phyloP scores from a whole-genome alignment of 2,329 filamentous ascomycete genomes.

The Colletotrichum sp. region DNA sequence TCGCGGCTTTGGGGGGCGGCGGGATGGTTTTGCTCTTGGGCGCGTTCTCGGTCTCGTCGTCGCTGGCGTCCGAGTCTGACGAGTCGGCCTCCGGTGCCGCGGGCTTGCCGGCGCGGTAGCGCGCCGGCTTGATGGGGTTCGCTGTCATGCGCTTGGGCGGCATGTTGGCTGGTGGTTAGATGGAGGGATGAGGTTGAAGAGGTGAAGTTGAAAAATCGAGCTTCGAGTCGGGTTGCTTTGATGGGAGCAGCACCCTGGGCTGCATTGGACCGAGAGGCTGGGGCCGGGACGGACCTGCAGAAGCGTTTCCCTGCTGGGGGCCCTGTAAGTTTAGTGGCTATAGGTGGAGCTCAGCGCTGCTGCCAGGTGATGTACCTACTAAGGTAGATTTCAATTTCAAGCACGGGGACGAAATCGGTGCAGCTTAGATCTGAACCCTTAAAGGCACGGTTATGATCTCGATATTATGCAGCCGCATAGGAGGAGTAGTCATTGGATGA shows the following conservation, averaged over 20 bases:
- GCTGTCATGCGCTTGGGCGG: conserved; percentile 91
- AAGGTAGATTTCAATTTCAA: not conserved
- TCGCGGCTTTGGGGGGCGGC: conserved; percentile 62
- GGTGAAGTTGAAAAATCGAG: not conserved
- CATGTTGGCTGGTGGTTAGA: conserved; percentile 39
- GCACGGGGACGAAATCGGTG: not conserved
- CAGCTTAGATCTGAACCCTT: not conserved
- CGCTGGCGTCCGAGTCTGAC: conserved; percentile 56
- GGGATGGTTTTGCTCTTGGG: conserved; percentile 37
- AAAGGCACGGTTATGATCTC: not conserved
- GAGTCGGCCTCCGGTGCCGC: conserved; percentile 55
- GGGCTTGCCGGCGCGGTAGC: conserved; percentile 86
- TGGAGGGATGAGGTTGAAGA: not conserved
- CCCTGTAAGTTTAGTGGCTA: conserved; percentile 15
- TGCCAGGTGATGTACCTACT: not conserved
- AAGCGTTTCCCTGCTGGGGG: not conserved
- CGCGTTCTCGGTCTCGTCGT: conserved; percentile 37
- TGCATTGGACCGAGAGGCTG: not conserved
- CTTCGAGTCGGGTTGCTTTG: not conserved
- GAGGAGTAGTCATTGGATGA: not conserved
- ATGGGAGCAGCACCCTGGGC: not conserved
- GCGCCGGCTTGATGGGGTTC: conserved; percentile 80
- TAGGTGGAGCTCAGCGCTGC: not conserved
- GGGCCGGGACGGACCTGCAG: not conserved
- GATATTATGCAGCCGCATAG: not conserved